These are phyloP conservation scores for Pyropia yezoensis DNA, from an alignment of 23 red algal genomes.

Conservation along the genomic window DNA sequence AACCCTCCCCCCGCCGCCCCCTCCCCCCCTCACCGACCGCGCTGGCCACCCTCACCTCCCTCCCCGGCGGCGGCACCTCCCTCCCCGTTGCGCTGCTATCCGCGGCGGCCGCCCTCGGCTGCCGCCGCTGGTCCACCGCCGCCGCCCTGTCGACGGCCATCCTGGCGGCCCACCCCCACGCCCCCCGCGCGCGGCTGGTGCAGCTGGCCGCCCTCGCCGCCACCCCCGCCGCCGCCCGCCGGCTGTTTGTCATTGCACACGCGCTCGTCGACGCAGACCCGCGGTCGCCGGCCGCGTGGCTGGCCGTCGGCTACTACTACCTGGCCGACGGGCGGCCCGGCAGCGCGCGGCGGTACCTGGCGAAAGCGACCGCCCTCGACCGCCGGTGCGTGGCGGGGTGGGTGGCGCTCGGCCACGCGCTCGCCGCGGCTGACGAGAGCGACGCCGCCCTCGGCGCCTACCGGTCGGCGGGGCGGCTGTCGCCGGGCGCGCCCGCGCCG, in stretches of 20 bases:
- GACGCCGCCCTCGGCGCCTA: constrained; percentile 91
- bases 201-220: constrained; percentile 52
- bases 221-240: constrained; percentile 18
- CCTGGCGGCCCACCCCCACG: constrained; percentile 17
- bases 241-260: constrained; percentile 72
- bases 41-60: no score
- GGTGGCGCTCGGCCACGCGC: constrained; percentile 85
- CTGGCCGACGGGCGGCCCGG: constrained; percentile 49
- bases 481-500: constrained; percentile 42
- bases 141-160: constrained; percentile 10
- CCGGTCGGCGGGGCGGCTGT: constrained; percentile 66
- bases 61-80: no score
- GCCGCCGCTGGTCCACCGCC: constrained; percentile 16
- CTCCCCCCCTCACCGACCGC: no score
- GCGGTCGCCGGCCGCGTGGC: constrained; percentile 36
- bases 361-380: constrained; percentile 73
- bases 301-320: constrained; percentile 84
- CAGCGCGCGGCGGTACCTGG: constrained; percentile 57
- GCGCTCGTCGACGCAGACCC: constrained; percentile 58
- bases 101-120: constrained; percentile 13
- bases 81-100: constrained; percentile 8
- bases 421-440: constrained; percentile 76
- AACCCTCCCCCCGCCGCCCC: no score
- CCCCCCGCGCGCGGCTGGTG: constrained; percentile 8
- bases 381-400: constrained; percentile 46